These are phyloP conservation scores for Neurospora pannonica DNA, from an alignment of 495 filamentous ascomycete genomes.

Conservation along the genomic window DNA sequence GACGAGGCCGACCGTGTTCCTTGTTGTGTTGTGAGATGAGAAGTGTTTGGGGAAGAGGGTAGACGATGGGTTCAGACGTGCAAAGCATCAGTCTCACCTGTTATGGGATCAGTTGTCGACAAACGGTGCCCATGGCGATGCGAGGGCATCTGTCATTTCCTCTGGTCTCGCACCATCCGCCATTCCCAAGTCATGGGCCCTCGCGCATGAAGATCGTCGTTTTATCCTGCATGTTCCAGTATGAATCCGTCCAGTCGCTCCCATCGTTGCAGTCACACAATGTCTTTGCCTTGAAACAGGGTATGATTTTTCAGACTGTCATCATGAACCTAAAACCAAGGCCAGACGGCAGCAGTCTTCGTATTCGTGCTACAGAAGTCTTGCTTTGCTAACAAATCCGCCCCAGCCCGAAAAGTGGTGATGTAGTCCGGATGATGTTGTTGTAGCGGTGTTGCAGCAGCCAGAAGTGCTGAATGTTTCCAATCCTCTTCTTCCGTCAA, in stretches of 20 bases:
- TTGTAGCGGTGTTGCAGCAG: neutral
- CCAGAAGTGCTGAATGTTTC: neutral
- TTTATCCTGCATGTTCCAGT: no score
- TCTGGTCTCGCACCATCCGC: no score
- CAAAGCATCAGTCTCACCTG: neutral
- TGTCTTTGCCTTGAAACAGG: neutral
- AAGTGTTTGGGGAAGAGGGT: neutral
- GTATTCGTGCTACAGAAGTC: neutral
- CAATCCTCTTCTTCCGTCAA: neutral
- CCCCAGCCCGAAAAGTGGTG: neutral
- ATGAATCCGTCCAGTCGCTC: no score
- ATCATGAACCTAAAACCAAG: neutral
- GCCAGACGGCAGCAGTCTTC: neutral
- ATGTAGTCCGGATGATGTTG: neutral
- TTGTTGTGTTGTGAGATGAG: neutral
- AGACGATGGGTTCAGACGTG: neutral
- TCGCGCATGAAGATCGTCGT: no score
- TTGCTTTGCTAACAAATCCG: neutral
- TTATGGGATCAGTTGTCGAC: no score
- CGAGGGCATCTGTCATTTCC: no score
- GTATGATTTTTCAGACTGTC: neutral
- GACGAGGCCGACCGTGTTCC: neutral
- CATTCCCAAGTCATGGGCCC: no score
- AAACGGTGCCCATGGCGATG: no score
- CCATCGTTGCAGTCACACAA: neutral